Evolutionary conservation across 225 moss, liverwort and hornwort genomes (phyloP).

Genomic region (Asterella californica): DNA sequence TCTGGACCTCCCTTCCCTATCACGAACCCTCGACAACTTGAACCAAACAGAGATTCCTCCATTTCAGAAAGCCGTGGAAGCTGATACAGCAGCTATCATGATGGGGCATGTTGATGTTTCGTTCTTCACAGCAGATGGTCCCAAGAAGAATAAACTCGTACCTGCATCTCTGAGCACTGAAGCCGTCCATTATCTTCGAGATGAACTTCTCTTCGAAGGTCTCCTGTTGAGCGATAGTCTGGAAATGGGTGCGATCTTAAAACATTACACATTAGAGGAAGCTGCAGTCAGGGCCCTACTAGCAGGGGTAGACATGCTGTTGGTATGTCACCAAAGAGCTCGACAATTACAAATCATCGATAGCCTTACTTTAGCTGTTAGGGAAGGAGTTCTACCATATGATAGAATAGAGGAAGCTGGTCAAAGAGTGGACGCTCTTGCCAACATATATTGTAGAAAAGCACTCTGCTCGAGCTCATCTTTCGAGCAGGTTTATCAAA

Average conservation of each 20-base stretch:
- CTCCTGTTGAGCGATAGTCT: conserved; percentile 58
- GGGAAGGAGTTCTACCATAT: background rate
- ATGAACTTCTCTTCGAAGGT: conserved; percentile 65
- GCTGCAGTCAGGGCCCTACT: conserved; percentile 51
- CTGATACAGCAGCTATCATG: conserved; percentile 73
- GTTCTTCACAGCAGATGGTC: background rate
- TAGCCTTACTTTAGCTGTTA: conserved; percentile 1
- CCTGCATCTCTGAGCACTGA: conserved; percentile 57
- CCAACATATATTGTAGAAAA: background rate
- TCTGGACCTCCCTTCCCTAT: conserved; percentile 49
- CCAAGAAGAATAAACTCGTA: conserved; percentile 2
- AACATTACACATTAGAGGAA: conserved; percentile 45
- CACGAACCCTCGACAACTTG: conserved; percentile 41
- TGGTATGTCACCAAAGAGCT: conserved; percentile 52
- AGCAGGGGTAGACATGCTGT: conserved; percentile 66
- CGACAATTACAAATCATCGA: conserved; percentile 48
- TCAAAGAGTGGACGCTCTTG: background rate
- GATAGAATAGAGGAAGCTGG: conserved; percentile 4
- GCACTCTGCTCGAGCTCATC: background rate
- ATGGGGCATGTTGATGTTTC: conserved; percentile 59
- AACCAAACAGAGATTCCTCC: conserved; percentile 51
- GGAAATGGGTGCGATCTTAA: conserved; percentile 59
- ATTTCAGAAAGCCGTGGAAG: conserved; percentile 58
- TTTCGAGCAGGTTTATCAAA: conserved; percentile 6
- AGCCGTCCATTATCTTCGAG: conserved; percentile 46